Conservation (phyloP, 768 basidiomycete genomes). For the Rhodotorula taiwanensis region DNA sequence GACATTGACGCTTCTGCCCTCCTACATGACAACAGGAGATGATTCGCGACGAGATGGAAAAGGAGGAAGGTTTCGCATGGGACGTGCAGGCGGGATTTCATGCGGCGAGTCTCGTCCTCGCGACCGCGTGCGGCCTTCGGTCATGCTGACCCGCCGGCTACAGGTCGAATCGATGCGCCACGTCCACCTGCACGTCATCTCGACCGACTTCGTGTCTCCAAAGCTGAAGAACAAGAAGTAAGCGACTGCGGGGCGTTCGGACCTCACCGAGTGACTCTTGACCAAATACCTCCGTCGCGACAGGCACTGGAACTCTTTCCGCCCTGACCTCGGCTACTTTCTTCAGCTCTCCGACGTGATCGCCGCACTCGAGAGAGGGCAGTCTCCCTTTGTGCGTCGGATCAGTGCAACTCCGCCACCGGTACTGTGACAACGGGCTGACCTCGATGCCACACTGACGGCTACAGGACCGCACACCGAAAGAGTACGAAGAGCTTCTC, state of each 20-base stretch:
- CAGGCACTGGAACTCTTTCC: conserved; percentile 45
- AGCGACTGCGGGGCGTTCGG: no score
- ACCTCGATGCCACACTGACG: no score
- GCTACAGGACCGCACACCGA: no score
- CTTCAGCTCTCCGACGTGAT: conserved; percentile 42
- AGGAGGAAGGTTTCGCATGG: conserved; percentile 44
- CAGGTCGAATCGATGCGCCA: conserved; percentile 44
- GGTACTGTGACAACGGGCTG: no score
- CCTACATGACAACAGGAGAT: conserved; percentile 43
- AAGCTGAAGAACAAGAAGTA: conserved; percentile 46
- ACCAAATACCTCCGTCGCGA: no score
- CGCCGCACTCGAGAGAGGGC: conserved; percentile 21
- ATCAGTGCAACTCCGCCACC: background rate
- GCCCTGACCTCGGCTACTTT: conserved; percentile 45
- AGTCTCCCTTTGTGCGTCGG: conserved; percentile 4
- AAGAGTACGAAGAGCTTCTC: no score
- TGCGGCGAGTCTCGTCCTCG: conserved; percentile 34
- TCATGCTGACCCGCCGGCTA: no score
- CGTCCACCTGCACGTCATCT: conserved; percentile 44
- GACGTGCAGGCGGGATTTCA: conserved; percentile 45
- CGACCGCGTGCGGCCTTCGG: no score
- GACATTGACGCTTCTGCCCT: no score
- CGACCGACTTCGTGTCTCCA: conserved; percentile 43
- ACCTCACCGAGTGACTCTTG: background rate
- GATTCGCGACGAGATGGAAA: conserved; percentile 46